A percentile compares a stretch with the other conserved stretches of the same genome.
phyloP scores from a whole-genome alignment of 139 green algal species.

The Auxenochlorella protothecoides region DNA sequence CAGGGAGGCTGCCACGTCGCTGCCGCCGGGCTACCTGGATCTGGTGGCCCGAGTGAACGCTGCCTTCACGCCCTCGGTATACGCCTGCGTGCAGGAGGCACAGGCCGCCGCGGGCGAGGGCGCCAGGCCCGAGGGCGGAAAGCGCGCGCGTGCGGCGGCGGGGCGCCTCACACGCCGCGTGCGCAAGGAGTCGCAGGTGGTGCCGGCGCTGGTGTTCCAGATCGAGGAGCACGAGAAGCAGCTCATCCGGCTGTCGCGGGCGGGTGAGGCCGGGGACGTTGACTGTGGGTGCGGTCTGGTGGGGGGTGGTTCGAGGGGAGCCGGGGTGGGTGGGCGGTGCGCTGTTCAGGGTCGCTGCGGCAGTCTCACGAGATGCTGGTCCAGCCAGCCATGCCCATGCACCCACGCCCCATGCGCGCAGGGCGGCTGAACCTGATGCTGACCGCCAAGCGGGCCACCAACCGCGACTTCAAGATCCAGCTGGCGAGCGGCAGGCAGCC shows the following conservation, averaged over 20 bases:
- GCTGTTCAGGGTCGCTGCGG: neutral
- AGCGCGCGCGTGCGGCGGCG: too few species aligned
- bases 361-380: neutral
- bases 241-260: slow-evolving; percentile 31
- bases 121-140: neutral
- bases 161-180: neutral
- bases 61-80: slow-evolving; percentile 21
- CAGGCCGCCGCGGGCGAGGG: neutral
- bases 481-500: neutral
- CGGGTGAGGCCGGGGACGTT: neutral
- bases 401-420: neutral
- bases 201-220: slow-evolving; percentile 7
- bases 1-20: too few species aligned
- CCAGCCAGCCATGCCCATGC: neutral
- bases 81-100: slow-evolving; percentile 27
- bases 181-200: slow-evolving; percentile 10
- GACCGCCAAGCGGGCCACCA: slow-evolving; percentile 27
- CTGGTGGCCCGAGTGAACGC: slow-evolving; percentile 28
- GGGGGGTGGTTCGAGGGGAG: neutral
- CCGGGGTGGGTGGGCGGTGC: neutral
- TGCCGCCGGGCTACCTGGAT: slow-evolving; percentile 7
- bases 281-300: too few species aligned
- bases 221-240: slow-evolving; percentile 43
- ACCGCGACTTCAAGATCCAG: slow-evolving; percentile 40
- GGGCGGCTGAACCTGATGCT: slow-evolving; percentile 32